phyloP scores from a whole-genome alignment of 2,329 filamentous ascomycete species.

The Neonectria sp. region DNA sequence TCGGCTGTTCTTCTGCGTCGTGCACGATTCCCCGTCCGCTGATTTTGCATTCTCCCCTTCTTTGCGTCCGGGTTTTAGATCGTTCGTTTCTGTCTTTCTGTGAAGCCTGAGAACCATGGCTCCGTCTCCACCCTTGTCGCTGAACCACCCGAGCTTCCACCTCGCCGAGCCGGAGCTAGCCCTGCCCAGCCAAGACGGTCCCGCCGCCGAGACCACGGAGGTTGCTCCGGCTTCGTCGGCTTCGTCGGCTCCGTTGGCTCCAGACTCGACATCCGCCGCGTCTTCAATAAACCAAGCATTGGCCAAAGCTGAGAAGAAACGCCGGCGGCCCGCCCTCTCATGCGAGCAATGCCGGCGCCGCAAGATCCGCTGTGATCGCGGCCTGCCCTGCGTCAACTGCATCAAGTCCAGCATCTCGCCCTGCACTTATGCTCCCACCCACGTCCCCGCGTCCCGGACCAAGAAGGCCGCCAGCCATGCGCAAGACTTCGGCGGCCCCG shows the following conservation, averaged over 20 bases:
- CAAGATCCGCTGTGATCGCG: slow-evolving; percentile 74
- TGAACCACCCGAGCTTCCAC: slow-evolving; percentile 22
- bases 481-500: slow-evolving; percentile 8
- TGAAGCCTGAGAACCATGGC: slow-evolving; percentile 13
- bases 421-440: slow-evolving; percentile 66
- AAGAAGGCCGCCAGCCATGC: slow-evolving; percentile 36
- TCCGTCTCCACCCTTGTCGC: slow-evolving; percentile 27
- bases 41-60: slow-evolving; percentile 18
- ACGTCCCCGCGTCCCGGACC: slow-evolving; percentile 48
- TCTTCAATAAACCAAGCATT: slow-evolving; percentile 3
- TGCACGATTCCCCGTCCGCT: slow-evolving; percentile 27
- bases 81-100: neutral
- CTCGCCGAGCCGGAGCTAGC: slow-evolving; percentile 11
- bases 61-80: neutral
- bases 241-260: neutral
- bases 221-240: neutral
- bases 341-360: slow-evolving; percentile 72
- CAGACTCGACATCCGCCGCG: neutral
- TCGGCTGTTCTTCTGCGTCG: neutral
- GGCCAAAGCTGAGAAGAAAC: slow-evolving; percentile 52
- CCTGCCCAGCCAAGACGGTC: slow-evolving; percentile 8
- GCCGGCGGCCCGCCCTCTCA: slow-evolving; percentile 61
- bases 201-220: slow-evolving; percentile 7
- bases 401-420: slow-evolving; percentile 67
- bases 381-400: slow-evolving; percentile 72